Evolutionary conservation across 2,329 filamentous ascomycete genomes (phyloP).

Genomic region (Escovopsis weberi): DNA sequence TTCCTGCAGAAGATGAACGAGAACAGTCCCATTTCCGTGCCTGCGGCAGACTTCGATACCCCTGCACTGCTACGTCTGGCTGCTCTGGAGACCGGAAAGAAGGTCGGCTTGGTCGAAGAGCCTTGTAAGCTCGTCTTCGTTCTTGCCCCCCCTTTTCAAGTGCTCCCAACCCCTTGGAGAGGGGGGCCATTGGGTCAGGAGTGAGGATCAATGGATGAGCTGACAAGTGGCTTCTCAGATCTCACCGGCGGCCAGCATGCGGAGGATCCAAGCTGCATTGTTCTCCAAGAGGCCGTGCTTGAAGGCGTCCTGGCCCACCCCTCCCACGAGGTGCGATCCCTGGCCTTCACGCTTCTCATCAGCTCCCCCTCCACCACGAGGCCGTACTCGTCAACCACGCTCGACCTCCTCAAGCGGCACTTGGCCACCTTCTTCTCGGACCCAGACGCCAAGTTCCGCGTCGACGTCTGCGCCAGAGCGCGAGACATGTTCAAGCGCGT

Average conservation of each 20-base stretch:
- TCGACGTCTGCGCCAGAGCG: slow-evolving; percentile 61
- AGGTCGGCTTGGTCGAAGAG: slow-evolving; percentile 53
- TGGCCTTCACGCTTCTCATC: slow-evolving; percentile 69
- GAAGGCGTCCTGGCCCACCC: slow-evolving; percentile 39
- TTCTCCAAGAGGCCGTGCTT: slow-evolving; percentile 29
- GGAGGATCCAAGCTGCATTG: slow-evolving; percentile 14
- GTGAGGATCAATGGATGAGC: no score
- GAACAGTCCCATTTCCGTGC: slow-evolving; percentile 30
- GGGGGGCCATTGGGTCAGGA: no score
- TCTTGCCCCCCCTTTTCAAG: not conserved
- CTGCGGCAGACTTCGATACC: slow-evolving; percentile 30
- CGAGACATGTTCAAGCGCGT: slow-evolving; percentile 66
- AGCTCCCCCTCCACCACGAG: slow-evolving; percentile 61
- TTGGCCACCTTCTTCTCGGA: slow-evolving; percentile 66
- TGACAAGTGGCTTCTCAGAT: slow-evolving; percentile 8
- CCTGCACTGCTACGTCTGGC: slow-evolving; percentile 48
- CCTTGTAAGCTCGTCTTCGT: slow-evolving; percentile 30
- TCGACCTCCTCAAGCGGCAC: slow-evolving; percentile 49
- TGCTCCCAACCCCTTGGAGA: slow-evolving; percentile 11
- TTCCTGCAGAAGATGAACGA: slow-evolving; percentile 47
- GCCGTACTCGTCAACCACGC: slow-evolving; percentile 48
- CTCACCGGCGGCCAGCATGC: slow-evolving; percentile 10
- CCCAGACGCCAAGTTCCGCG: slow-evolving; percentile 71
- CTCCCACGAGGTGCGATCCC: slow-evolving; percentile 53
- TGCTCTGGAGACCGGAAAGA: slow-evolving; percentile 57